These are phyloP conservation scores for Rhizopogon vinicolor DNA, from an alignment of 768 basidiomycete species.

Conservation along the genomic window DNA sequence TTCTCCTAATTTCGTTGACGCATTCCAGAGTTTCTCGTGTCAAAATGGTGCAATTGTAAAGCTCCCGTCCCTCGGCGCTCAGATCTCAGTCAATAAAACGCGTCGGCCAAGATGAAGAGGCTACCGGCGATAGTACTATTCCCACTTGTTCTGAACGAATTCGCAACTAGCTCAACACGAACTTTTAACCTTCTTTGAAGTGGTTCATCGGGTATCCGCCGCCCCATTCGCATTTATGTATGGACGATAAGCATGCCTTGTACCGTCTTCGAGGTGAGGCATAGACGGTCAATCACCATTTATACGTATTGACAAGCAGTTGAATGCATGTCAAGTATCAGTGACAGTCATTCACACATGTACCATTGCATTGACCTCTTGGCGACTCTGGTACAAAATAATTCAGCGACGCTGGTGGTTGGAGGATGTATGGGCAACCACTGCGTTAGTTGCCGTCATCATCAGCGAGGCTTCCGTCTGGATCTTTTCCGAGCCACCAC, in stretches of 20 bases:
- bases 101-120: too few species aligned
- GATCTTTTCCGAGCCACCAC: conserved; percentile 1
- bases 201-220: not conserved
- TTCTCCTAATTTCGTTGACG: not conserved
- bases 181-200: not conserved
- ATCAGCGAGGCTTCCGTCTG: conserved; percentile 3
- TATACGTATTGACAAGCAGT: not conserved
- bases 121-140: not conserved
- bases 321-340: not conserved
- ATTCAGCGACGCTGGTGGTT: conserved; percentile 5
- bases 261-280: not conserved
- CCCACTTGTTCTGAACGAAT: not conserved
- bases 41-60: not conserved
- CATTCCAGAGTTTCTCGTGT: not conserved
- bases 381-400: conserved; percentile 4
- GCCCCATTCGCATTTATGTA: not conserved
- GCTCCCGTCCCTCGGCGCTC: not conserved
- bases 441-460: not conserved
- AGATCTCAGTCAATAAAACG: not conserved
- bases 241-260: not conserved
- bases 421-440: conserved; percentile 7
- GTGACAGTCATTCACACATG: conserved; percentile 1
- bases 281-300: not conserved
- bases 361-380: conserved; percentile 2
- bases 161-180: not conserved